Percentiles rank a stretch among this genome's conserved stretches.
Evolutionary conservation across 2,329 filamentous ascomycete species (phyloP).

Genomic region (Seiridium unicorne): DNA sequence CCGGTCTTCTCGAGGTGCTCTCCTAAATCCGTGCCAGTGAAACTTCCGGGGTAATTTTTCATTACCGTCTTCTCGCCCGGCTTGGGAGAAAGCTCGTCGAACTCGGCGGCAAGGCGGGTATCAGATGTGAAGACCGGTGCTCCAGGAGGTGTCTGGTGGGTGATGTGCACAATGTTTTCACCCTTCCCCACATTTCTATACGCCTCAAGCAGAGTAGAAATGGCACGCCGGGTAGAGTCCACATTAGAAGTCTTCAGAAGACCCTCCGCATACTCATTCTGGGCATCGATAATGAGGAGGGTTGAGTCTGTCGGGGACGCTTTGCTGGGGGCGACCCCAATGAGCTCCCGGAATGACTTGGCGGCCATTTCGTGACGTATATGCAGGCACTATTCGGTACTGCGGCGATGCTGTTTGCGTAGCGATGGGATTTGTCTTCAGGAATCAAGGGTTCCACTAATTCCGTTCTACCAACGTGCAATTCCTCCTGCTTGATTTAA

Average conservation of each 20-base stretch:
- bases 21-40: conserved; percentile 59
- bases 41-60: conserved; percentile 59
- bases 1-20: conserved; percentile 48
- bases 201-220: conserved; percentile 53
- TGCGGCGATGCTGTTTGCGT: too few relatives aligned
- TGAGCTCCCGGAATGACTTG: conserved; percentile 40
- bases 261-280: conserved; percentile 66
- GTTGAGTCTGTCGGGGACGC: conserved; percentile 57
- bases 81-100: conserved; percentile 54
- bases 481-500: too few relatives aligned
- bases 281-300: conserved; percentile 68
- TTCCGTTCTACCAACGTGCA: too few relatives aligned
- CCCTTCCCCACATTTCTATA: conserved; percentile 50
- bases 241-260: conserved; percentile 55
- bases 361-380: background rate
- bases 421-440: too few relatives aligned
- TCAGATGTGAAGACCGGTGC: conserved; percentile 65
- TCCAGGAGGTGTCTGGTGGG: conserved; percentile 57
- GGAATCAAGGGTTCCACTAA: too few relatives aligned
- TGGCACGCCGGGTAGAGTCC: conserved; percentile 50
- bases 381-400: too few relatives aligned
- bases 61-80: conserved; percentile 53
- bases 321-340: conserved; percentile 54
- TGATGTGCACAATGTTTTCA: conserved; percentile 54
- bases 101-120: conserved; percentile 59